These are phyloP conservation scores for Silene uniflora DNA, from an alignment of 148 eudicot genomes.

Conservation along the genomic window DNA sequence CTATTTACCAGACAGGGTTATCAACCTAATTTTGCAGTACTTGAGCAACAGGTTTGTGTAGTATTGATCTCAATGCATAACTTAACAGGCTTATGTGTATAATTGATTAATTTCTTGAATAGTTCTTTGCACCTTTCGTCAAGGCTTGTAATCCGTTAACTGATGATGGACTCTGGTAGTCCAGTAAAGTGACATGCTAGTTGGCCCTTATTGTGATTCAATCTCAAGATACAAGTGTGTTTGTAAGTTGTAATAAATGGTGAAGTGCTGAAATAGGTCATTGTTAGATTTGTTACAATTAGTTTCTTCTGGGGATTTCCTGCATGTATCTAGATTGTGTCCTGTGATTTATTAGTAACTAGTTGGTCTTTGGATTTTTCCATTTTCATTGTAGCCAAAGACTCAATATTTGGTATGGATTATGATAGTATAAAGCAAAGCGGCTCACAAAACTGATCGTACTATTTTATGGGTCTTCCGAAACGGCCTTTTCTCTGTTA, in stretches of 20 bases:
- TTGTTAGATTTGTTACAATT: background rate
- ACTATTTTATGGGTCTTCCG: no score
- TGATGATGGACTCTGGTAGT: background rate
- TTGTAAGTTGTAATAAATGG: background rate
- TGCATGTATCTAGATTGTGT: background rate
- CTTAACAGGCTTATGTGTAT: background rate
- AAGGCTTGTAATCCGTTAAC: background rate
- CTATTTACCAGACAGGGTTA: conserved; percentile 95
- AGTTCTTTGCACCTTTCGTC: background rate
- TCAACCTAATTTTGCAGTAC: conserved; percentile 90
- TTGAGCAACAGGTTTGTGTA: conserved; percentile 78
- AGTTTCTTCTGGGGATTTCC: background rate
- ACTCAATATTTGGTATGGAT: no score
- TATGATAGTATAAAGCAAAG: no score
- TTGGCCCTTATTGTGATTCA: background rate
- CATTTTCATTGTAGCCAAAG: no score
- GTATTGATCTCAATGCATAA: background rate
- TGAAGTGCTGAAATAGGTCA: background rate
- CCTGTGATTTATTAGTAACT: background rate
- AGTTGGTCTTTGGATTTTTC: background rate
- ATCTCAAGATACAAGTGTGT: background rate
- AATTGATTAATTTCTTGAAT: background rate
- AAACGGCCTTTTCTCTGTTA: no score
- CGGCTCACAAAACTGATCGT: no score
- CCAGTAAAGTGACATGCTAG: background rate